phyloP scores from a whole-genome alignment of 106 monocot species.

The Chionographis japonica region DNA sequence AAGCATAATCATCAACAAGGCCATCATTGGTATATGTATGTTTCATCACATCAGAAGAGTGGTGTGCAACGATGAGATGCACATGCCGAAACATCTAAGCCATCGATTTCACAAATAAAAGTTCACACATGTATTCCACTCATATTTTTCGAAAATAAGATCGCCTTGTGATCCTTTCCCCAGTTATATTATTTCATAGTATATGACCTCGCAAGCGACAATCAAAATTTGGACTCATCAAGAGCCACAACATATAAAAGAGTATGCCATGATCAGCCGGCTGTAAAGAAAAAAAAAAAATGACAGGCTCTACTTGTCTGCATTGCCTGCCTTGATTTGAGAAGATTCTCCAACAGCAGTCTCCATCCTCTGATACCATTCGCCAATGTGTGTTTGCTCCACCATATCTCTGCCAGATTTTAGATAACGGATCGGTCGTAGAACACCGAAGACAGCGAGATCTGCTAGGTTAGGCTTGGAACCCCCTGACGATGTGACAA shows the following conservation, averaged over 20 bases:
- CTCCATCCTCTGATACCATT: conserved; percentile 91
- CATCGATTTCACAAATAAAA: too few relatives aligned
- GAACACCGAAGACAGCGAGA: conserved; percentile 88
- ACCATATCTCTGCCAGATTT: conserved; percentile 87
- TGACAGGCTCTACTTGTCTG: background rate
- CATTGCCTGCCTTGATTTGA: conserved; percentile 19
- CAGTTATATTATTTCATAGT: too few relatives aligned
- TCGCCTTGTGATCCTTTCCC: too few relatives aligned
- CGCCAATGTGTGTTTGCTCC: conserved; percentile 82
- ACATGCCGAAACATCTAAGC: too few relatives aligned
- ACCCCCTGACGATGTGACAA: conserved; percentile 48
- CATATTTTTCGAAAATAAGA: too few relatives aligned
- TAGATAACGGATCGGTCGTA: conserved; percentile 82
- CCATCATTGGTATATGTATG: too few relatives aligned
- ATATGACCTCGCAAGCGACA: background rate
- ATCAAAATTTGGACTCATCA: background rate
- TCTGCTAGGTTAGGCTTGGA: conserved; percentile 87
- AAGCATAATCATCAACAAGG: too few relatives aligned
- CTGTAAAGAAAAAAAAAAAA: too few relatives aligned
- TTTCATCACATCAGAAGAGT: too few relatives aligned
- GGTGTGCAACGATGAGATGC: too few relatives aligned
- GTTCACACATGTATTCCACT: too few relatives aligned
- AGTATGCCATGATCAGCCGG: background rate
- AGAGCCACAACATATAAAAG: background rate
- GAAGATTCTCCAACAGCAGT: conserved; percentile 65